Base-by-base conservation (phyloP, 2,329 filamentous ascomycete genomes). In the Paraconiothyrium brasiliense region DNA sequence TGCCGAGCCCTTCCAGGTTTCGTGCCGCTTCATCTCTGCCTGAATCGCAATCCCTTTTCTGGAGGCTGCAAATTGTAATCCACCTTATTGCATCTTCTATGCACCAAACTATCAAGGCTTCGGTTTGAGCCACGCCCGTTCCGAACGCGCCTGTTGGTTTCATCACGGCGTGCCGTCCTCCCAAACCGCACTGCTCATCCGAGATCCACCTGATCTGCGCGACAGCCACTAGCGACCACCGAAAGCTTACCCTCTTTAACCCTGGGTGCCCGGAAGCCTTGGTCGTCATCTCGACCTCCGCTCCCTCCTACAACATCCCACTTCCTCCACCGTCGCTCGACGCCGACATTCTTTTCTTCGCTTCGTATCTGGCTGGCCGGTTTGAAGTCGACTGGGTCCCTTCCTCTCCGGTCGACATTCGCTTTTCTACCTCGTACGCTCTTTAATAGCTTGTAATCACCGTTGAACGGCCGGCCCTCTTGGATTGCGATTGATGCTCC, bases 291-390 rank as follows among this genome's bases (percentile, higher is more conserved):
- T 72, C 68, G 66, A 74, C 69, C 69, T 72, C 68, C 71, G 63
- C 69, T 68, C 67, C 61, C 67, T 68, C 67, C 62, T 58, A 63
- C 64, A 68, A 58, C 64, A 71, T 70, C 69, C 64, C 69, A 64
- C 63, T 70, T 60, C 54, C 61, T 66, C 69, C 67, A 57, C 59
- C 70, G 64, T 72, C 68, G 62, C 67, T 68, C 69, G 74, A 76
- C 75, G 69, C 70, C 70, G 69, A 74, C 76, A 73, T 69, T 77
- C 76, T 71, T 77, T 78, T 72, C 72, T 77, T 76, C 70, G 59
- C 61, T 78, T 78, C 75, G 71, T 75, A 78, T 78, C 75, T 78
- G 75, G 76, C 76, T 78, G 76, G 76, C 76, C 76, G 75, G 74
- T 77, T 74, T 69, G 74, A 77, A 69, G 74, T 73, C 68, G 64